A percentile compares a stretch with the other conserved stretches of the same genome.
phyloP scores from a whole-genome alignment of 148 eudicot genomes.

The Rhododendron griersonianum region DNA sequence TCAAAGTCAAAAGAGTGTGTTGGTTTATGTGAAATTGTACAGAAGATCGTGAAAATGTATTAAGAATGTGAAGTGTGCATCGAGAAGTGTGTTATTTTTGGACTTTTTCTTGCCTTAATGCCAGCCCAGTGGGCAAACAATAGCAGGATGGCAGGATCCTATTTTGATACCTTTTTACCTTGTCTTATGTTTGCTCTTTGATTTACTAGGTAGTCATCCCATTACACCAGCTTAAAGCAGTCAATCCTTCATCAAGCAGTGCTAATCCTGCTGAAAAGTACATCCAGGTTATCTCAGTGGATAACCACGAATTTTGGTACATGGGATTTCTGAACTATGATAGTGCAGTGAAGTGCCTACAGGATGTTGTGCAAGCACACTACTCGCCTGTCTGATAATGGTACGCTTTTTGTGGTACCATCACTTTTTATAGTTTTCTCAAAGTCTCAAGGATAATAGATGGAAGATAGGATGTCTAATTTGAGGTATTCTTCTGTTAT shows the following conservation, averaged over 20 bases:
- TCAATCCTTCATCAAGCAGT: slow-evolving; percentile 62
- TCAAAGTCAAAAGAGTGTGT: not conserved
- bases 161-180: not conserved
- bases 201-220: slow-evolving; percentile 55
- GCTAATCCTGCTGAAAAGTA: slow-evolving; percentile 65
- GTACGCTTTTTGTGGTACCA: not conserved
- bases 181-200: not conserved
- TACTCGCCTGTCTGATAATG: not conserved
- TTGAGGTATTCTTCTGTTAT: not conserved
- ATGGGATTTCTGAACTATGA: slow-evolving; percentile 75
- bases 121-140: not conserved
- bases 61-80: not conserved
- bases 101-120: not conserved
- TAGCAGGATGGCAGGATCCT: not conserved
- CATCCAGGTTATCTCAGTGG: slow-evolving; percentile 66
- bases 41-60: not conserved
- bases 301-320: slow-evolving; percentile 81
- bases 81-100: not conserved
- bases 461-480: not conserved
- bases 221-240: slow-evolving; percentile 65
- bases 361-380: slow-evolving; percentile 32
- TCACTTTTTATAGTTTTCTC: not conserved
- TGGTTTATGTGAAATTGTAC: not conserved
- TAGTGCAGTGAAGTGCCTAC: slow-evolving; percentile 64
- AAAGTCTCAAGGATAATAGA: not conserved